A percentile compares a stretch with the other conserved stretches of the same genome.
Conservation (phyloP, 1,284 basidiomycete species). For the Malassezia brasiliensis region DNA sequence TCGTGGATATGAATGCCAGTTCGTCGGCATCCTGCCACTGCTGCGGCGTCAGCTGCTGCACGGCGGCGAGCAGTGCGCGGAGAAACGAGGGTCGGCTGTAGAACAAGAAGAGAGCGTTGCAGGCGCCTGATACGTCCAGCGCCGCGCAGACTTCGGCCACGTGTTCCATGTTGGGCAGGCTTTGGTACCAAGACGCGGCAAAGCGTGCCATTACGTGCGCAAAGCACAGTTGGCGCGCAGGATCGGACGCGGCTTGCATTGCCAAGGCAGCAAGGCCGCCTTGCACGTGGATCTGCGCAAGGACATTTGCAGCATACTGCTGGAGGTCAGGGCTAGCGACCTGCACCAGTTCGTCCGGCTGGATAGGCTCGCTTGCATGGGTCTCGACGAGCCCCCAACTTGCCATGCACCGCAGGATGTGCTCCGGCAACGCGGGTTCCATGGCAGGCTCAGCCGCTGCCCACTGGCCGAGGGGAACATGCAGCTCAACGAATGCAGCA, state of each 20-base stretch:
- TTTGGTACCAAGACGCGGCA: background rate
- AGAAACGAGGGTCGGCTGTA: background rate
- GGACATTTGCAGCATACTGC: background rate
- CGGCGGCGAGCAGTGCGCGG: background rate
- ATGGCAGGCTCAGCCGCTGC: background rate
- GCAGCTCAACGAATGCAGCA: background rate
- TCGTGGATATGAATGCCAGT: background rate
- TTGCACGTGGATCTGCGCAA: background rate
- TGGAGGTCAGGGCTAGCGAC: background rate
- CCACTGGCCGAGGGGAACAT: background rate
- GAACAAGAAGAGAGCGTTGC: slow-evolving; percentile 4
- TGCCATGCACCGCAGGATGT: background rate
- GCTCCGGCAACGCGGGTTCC: background rate
- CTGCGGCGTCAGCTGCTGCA: background rate
- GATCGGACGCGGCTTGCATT: background rate
- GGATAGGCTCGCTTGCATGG: background rate
- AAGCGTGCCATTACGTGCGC: background rate
- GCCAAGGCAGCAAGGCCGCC: background rate
- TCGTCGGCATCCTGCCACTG: slow-evolving; percentile 3
- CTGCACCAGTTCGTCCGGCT: background rate
- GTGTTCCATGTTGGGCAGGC: background rate
- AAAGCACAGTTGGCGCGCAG: background rate
- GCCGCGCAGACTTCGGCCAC: background rate
- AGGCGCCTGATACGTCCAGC: background rate
- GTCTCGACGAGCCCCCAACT: background rate